Conservation (phyloP, 2,329 filamentous ascomycete genomes). For the Triangularia verruculosa region DNA sequence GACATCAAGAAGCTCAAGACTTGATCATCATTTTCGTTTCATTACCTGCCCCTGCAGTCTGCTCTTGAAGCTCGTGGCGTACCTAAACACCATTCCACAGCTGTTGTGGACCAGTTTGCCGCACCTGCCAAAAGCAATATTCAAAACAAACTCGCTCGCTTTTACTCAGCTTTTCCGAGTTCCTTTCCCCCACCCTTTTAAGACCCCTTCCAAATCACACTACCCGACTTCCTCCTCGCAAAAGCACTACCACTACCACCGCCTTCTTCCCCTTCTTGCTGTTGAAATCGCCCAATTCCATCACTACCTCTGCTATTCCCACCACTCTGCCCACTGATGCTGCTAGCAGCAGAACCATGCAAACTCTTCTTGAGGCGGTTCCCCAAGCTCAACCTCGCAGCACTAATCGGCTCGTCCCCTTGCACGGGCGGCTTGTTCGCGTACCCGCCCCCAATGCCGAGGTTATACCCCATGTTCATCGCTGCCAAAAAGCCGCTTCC, state of each 20-base stretch:
- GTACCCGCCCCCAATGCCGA: not conserved
- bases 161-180: not conserved
- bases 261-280: not conserved
- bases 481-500: not conserved
- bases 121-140: not conserved
- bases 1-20: too few relatives aligned
- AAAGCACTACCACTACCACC: not conserved
- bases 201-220: not conserved
- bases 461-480: not conserved
- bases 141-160: not conserved
- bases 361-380: conserved; percentile 50
- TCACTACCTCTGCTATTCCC: not conserved
- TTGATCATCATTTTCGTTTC: too few relatives aligned
- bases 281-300: not conserved
- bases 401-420: conserved; percentile 36
- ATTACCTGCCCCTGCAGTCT: too few relatives aligned
- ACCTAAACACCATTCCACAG: too few relatives aligned
- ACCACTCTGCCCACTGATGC: conserved; percentile 27
- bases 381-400: conserved; percentile 49
- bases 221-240: not conserved
- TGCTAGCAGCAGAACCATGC: conserved; percentile 42
- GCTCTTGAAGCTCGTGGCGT: too few relatives aligned
- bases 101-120: not conserved
- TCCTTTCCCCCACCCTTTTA: not conserved
- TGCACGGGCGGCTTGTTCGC: conserved; percentile 27